These are phyloP conservation scores for Garcia nutans DNA, from an alignment of 345 rosid species.

Conservation along the genomic window DNA sequence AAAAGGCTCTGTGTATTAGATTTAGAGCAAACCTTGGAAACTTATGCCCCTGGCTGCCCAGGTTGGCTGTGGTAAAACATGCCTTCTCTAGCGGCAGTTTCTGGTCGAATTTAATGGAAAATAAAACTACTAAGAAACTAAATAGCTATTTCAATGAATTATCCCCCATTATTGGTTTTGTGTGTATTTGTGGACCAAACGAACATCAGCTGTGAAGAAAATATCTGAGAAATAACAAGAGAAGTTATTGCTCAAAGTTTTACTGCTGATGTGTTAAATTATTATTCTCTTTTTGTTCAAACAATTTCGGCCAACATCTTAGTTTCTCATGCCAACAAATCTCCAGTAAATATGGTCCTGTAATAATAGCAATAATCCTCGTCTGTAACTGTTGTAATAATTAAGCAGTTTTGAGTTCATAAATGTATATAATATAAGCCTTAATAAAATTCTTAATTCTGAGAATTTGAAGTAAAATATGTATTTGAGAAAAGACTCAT, in stretches of 20 bases:
- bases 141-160: constrained; percentile 23
- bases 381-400: no score
- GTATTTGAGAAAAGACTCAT: no score
- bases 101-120: constrained; percentile 36
- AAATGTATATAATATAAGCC: no score
- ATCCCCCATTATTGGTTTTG: constrained; percentile 21
- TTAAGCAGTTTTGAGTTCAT: no score
- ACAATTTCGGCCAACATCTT: no score
- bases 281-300: not conserved
- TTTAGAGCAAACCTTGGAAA: constrained; percentile 42
- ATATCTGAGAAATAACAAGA: not conserved
- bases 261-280: not conserved
- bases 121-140: constrained; percentile 25
- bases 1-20: constrained; percentile 45
- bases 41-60: constrained; percentile 77
- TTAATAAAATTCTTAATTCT: no score
- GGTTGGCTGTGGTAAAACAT: constrained; percentile 70
- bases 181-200: constrained; percentile 30
- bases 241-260: not conserved
- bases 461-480: no score
- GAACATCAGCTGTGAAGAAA: constrained; percentile 16
- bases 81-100: constrained; percentile 98
- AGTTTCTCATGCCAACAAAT: no score
- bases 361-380: no score
- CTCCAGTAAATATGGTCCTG: no score